Evolutionary conservation across 352 stramenopile species (phyloP), one percentile per base, ranked within the genome.

Genomic region (Globisporangium carolinianum): DNA sequence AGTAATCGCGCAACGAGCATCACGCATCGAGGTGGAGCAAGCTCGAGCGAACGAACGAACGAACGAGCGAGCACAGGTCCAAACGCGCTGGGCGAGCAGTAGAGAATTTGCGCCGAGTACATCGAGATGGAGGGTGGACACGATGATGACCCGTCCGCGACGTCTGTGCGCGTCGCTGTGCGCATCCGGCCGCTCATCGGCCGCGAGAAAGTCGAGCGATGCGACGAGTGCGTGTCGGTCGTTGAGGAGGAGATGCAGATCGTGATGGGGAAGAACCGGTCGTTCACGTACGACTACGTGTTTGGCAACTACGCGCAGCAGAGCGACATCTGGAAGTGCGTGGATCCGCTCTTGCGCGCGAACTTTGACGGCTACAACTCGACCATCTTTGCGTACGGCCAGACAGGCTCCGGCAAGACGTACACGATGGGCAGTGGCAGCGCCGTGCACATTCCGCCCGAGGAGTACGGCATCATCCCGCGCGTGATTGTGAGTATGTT

Each of bases 281-380:
- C 83, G 58, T 96, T 95, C 67, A 96, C 87, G 61, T 96, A 93
- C 80, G 87, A 96, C 69, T 91, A 96, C 68, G 83, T 91, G 32
- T 96, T 87, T 67, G 79, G 83, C 57, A 86, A 89, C 67, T 84
- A 91, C 65, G 75, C 82, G 47, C 75, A 87, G 58, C 86, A 96
- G 72, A 77, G 80, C 60, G 86, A 95, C 67, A 87, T 96, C 52
- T 96, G 83, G 80, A 61, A 65, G 50, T 93, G 85, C 63, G 83
- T 95, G 45, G 78, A 88, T 37, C 85, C 85, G 58, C 78, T 95
- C 41, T 79, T 93, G 42, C 69, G 81, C 37, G 73, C 83, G n/a
- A 81, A 75, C 9, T 93, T 96, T 50, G 83, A 96, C 51, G 87
- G 87, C 38, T 96, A 96, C 71, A 96, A 96, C 72, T 78, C 86